Evolutionary conservation across 306 rosid genomes (phyloP).

Genomic region (Lathyrus sativus): DNA sequence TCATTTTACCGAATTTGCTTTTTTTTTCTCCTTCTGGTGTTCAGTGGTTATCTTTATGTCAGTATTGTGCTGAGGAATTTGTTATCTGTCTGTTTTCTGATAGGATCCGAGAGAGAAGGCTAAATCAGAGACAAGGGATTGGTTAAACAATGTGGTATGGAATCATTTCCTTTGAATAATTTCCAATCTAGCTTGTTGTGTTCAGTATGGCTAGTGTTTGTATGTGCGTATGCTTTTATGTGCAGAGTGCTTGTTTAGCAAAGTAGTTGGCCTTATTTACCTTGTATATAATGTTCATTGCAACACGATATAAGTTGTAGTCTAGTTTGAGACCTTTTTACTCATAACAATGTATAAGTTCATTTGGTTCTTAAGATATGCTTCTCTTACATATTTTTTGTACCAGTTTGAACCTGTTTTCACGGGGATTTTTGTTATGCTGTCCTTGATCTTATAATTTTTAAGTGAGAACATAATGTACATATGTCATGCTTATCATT

Average conservation of each 20-base stretch:
- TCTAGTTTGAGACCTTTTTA: slow-evolving; percentile 30
- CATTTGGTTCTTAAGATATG: slow-evolving; percentile 28
- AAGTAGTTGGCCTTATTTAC: slow-evolving; percentile 23
- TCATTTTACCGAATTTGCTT: neutral
- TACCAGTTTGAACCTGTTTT: slow-evolving; percentile 4
- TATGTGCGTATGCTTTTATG: slow-evolving; percentile 10
- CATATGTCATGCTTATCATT: slow-evolving; percentile 10
- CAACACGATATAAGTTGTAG: slow-evolving; percentile 10
- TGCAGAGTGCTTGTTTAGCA: slow-evolving; percentile 23
- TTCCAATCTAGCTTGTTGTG: slow-evolving; percentile 31
- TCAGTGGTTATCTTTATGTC: slow-evolving; percentile 6
- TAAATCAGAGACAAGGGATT: slow-evolving; percentile 94
- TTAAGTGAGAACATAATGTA: slow-evolving; percentile 12
- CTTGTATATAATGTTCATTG: slow-evolving; percentile 24
- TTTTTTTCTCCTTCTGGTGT: slow-evolving; percentile 13
- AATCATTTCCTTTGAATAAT: slow-evolving; percentile 26
- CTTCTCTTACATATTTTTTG: slow-evolving; percentile 14
- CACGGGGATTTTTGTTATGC: neutral
- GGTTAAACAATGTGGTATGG: slow-evolving; percentile 96
- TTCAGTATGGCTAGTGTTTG: slow-evolving; percentile 28
- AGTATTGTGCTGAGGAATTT: slow-evolving; percentile 29
- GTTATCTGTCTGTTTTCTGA: slow-evolving; percentile 36
- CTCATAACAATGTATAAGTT: slow-evolving; percentile 28
- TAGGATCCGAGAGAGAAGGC: slow-evolving; percentile 99
- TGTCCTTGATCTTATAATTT: slow-evolving; percentile 17